Conservation (phyloP, 768 basidiomycete species). For the Panaeolus papilionaceus region DNA sequence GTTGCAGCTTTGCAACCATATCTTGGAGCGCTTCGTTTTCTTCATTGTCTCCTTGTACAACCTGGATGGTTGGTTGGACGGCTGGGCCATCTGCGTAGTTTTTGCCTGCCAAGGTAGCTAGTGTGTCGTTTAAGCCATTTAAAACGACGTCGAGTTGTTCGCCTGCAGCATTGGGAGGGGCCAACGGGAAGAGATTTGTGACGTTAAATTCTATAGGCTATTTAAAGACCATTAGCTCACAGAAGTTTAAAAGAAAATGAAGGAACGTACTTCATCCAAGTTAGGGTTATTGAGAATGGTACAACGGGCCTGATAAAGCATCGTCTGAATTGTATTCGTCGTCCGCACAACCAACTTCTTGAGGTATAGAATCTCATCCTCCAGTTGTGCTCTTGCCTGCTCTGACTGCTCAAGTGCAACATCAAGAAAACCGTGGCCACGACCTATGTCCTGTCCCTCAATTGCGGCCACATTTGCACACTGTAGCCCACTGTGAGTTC, state of each 20-base stretch:
- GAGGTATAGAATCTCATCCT: conserved; percentile 69
- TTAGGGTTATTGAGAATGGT: conserved; percentile 40
- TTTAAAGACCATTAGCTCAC: conserved; percentile 20
- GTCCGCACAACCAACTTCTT: conserved; percentile 64
- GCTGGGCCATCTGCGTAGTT: conserved; percentile 26
- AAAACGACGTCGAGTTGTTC: conserved; percentile 55
- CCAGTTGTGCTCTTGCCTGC: conserved; percentile 61
- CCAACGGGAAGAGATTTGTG: conserved; percentile 59
- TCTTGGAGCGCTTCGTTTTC: conserved; percentile 58
- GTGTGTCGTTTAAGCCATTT: conserved; percentile 42
- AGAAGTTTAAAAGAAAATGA: conserved; percentile 15
- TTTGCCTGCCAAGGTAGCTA: conserved; percentile 37
- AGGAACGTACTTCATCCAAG: conserved; percentile 51
- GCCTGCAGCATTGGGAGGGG: conserved; percentile 53
- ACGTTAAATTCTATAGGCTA: conserved; percentile 54
- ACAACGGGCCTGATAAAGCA: conserved; percentile 53
- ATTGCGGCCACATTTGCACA: conserved; percentile 58
- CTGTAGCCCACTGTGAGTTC: conserved; percentile 55
- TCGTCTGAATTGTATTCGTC: conserved; percentile 68
- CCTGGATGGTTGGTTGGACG: conserved; percentile 22
- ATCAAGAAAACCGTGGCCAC: conserved; percentile 64
- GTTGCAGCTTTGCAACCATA: conserved; percentile 55
- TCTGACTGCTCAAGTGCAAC: conserved; percentile 78
- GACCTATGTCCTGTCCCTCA: conserved; percentile 53
- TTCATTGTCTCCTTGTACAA: conserved; percentile 33